Evolutionary conservation across 805 yeast genomes (phyloP).

Genomic region (Teunomyces atbi): DNA sequence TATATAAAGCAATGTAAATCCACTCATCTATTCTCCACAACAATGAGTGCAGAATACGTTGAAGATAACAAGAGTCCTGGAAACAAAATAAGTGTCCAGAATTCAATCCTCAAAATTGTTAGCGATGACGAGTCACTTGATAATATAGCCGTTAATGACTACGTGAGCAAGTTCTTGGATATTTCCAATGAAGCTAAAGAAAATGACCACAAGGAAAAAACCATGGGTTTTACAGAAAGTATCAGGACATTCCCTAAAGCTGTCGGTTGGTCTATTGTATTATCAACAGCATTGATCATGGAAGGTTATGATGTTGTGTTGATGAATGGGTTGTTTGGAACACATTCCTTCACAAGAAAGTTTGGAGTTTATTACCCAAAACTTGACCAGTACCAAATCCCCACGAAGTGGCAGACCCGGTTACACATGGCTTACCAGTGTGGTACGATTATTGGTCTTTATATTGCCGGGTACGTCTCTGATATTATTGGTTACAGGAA

Average conservation of each 20-base stretch:
- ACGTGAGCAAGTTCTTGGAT: constrained; percentile 35
- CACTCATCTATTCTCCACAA: neutral
- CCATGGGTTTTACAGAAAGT: constrained; percentile 35
- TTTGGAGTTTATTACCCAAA: constrained; percentile 31
- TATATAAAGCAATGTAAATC: neutral
- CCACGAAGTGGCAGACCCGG: constrained; percentile 43
- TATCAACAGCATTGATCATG: constrained; percentile 40
- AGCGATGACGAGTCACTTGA: neutral
- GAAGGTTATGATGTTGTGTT: constrained; percentile 45
- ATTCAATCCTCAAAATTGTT: neutral
- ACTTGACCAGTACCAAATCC: constrained; percentile 28
- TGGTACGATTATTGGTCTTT: constrained; percentile 45
- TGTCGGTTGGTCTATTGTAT: constrained; percentile 43
- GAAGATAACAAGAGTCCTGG: constrained; percentile 19
- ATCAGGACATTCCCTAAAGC: constrained; percentile 39
- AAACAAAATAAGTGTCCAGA: constrained; percentile 4
- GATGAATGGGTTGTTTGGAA: constrained; percentile 35
- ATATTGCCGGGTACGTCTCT: constrained; percentile 42
- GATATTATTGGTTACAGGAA: constrained; percentile 47
- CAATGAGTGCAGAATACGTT: constrained; percentile 15
- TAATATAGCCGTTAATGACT: constrained; percentile 21
- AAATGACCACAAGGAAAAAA: constrained; percentile 33
- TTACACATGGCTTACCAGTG: constrained; percentile 30
- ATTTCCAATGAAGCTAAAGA: constrained; percentile 37
- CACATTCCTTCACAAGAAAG: constrained; percentile 33